These are phyloP conservation scores for Colletotrichum somersetense DNA, from an alignment of 2,329 filamentous ascomycete genomes.

Conservation along the genomic window DNA sequence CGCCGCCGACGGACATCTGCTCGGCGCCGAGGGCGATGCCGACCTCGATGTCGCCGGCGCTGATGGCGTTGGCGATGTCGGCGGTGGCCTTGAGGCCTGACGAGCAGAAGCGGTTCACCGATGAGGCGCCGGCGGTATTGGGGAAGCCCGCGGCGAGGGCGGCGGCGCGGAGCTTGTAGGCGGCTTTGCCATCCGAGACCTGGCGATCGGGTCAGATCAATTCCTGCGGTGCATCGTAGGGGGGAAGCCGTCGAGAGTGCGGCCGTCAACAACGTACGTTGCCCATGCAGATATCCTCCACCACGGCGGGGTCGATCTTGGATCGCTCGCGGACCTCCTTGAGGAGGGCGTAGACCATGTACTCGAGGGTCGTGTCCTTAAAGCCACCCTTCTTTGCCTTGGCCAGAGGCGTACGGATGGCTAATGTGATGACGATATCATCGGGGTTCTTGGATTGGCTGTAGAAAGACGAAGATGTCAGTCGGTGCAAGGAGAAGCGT, in stretches of 20 bases:
- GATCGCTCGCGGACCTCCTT: slow-evolving; percentile 80
- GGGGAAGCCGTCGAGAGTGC: neutral
- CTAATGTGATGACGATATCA: slow-evolving; percentile 96
- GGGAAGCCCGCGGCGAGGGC: slow-evolving; percentile 93
- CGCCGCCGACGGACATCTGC: slow-evolving; percentile 83
- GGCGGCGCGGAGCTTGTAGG: slow-evolving; percentile 92
- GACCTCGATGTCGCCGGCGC: slow-evolving; percentile 82
- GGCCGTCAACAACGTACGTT: slow-evolving; percentile 72
- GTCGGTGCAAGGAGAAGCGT: neutral
- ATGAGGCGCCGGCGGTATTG: slow-evolving; percentile 84
- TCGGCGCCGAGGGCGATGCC: slow-evolving; percentile 92
- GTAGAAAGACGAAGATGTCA: slow-evolving; percentile 41
- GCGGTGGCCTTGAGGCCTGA: slow-evolving; percentile 95
- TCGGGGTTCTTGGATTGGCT: slow-evolving; percentile 94
- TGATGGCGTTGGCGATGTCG: slow-evolving; percentile 92
- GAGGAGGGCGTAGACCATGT: slow-evolving; percentile 84
- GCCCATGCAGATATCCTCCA: slow-evolving; percentile 92
- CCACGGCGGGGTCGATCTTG: slow-evolving; percentile 81
- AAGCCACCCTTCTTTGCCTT: slow-evolving; percentile 94
- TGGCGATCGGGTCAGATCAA: slow-evolving; percentile 49
- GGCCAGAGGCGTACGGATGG: slow-evolving; percentile 87
- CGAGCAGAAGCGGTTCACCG: slow-evolving; percentile 96
- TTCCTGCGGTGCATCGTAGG: neutral
- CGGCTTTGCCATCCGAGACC: slow-evolving; percentile 87
- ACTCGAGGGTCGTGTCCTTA: slow-evolving; percentile 94